Evolutionary conservation across 257 asterid genomes (phyloP).

Genomic region (Fraxinus cuspidata): DNA sequence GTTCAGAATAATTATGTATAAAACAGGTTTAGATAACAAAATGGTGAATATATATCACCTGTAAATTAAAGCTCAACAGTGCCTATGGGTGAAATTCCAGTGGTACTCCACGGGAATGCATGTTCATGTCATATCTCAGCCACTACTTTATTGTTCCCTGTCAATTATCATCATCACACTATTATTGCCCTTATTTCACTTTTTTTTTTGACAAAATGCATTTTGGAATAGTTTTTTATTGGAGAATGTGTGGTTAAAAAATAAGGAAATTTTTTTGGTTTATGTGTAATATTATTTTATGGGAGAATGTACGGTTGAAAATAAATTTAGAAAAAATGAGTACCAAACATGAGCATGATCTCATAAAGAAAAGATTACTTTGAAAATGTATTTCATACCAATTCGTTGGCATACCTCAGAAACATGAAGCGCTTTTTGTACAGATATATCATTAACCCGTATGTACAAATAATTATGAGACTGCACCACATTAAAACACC

Average conservation of each 20-base stretch:
- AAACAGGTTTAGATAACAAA: too few relatives aligned
- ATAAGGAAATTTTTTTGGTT: too few relatives aligned
- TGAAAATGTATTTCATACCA: too few relatives aligned
- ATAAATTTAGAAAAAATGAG: too few relatives aligned
- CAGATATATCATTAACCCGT: conserved; percentile 31
- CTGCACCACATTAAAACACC: background rate
- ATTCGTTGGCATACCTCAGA: conserved; percentile 18
- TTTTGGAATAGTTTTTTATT: too few relatives aligned
- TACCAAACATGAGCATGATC: background rate
- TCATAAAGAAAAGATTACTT: background rate
- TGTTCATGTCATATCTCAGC: conserved; percentile 25
- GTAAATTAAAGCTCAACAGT: conserved; percentile 10
- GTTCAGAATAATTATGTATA: too few relatives aligned
- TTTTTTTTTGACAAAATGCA: too few relatives aligned
- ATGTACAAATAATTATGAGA: background rate
- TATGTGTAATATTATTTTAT: too few relatives aligned
- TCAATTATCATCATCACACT: background rate
- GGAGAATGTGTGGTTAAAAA: too few relatives aligned
- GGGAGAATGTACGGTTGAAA: too few relatives aligned
- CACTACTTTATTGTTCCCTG: conserved; percentile 31
- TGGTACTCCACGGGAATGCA: conserved; percentile 7
- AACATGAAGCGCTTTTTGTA: conserved; percentile 35
- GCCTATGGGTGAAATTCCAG: conserved; percentile 3
- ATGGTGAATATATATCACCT: background rate
- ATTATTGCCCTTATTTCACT: too few relatives aligned